A percentile compares a stretch with the other conserved stretches of the same genome.
phyloP scores from a whole-genome alignment of 2,329 filamentous ascomycete species.

The Aspergillus pseudotamarii region DNA sequence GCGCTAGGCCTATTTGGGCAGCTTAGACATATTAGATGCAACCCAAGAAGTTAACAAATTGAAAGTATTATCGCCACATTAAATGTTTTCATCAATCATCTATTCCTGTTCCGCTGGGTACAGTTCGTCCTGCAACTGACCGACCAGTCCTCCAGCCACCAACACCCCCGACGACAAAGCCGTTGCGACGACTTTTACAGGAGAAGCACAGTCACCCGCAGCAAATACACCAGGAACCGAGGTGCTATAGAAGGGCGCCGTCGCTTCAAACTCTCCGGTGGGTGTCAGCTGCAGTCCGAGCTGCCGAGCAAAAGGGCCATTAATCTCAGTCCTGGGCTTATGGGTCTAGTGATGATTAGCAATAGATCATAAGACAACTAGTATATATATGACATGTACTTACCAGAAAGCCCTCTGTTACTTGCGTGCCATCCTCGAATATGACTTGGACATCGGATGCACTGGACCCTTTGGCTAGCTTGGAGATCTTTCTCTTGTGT shows the following conservation, averaged over 20 bases:
- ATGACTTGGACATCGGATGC: not conserved
- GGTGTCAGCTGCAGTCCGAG: slow-evolving; percentile 2
- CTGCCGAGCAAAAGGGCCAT: slow-evolving; percentile 8
- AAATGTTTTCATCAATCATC: not conserved
- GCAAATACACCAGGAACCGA: slow-evolving; percentile 15
- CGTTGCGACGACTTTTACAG: not conserved
- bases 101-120: not conserved
- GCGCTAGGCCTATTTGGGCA: no score
- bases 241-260: slow-evolving; percentile 9
- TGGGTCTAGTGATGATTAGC: not conserved
- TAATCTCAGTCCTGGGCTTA: not conserved
- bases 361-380: not conserved
- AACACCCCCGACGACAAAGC: not conserved
- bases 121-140: not conserved
- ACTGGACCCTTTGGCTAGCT: not conserved
- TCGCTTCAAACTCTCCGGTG: slow-evolving; percentile 1
- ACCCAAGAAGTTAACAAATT: no score
- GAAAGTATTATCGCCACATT: no score
- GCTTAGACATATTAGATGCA: no score
- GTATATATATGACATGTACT: not conserved
- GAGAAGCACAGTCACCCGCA: not conserved
- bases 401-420: not conserved
- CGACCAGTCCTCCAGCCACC: not conserved
- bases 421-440: not conserved
- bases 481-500: not conserved